These are phyloP conservation scores for Microascus cirrosus DNA, from an alignment of 2,329 filamentous ascomycete genomes.

Conservation along the genomic window DNA sequence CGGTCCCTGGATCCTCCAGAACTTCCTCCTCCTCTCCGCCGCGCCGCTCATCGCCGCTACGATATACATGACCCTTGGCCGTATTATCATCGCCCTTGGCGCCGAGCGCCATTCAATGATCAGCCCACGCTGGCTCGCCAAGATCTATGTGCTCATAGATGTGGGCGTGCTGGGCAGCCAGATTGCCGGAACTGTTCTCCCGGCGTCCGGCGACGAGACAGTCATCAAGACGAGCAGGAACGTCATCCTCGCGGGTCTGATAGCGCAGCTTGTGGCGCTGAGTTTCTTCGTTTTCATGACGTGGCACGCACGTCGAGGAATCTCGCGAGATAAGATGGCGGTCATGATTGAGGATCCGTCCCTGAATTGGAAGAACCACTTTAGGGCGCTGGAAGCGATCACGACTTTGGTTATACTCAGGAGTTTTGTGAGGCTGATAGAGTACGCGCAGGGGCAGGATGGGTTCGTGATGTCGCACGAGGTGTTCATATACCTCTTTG, in stretches of 20 bases:
- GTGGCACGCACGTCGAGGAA: conserved; percentile 28
- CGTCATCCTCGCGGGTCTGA: conserved; percentile 38
- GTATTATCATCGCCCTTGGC: conserved; percentile 23
- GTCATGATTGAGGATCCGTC: conserved; percentile 9
- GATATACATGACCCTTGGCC: conserved; percentile 35
- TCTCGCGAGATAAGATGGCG: conserved; percentile 10
- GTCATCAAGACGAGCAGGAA: conserved; percentile 25
- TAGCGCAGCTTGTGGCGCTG: conserved; percentile 45
- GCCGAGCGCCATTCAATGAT: conserved; percentile 29
- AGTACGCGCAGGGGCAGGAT: conserved; percentile 24
- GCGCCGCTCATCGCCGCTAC: conserved; percentile 30
- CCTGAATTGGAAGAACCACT: conserved; percentile 19
- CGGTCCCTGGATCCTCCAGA: conserved; percentile 27
- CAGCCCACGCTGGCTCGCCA: conserved; percentile 29
- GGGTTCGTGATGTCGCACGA: conserved; percentile 22
- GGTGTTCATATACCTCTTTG: conserved; percentile 23
- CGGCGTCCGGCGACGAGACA: conserved; percentile 13
- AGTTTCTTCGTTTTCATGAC: conserved; percentile 38
- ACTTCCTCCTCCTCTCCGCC: conserved; percentile 22
- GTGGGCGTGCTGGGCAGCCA: conserved; percentile 28
- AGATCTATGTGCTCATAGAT: conserved; percentile 38
- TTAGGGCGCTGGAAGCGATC: conserved; percentile 14
- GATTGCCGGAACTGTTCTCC: conserved; percentile 13
- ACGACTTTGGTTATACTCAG: conserved; percentile 26
- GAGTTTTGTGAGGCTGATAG: conserved; percentile 27